Base-by-base conservation (phyloP, 1,139 yeast species). In the Kazachstania sp. region DNA sequence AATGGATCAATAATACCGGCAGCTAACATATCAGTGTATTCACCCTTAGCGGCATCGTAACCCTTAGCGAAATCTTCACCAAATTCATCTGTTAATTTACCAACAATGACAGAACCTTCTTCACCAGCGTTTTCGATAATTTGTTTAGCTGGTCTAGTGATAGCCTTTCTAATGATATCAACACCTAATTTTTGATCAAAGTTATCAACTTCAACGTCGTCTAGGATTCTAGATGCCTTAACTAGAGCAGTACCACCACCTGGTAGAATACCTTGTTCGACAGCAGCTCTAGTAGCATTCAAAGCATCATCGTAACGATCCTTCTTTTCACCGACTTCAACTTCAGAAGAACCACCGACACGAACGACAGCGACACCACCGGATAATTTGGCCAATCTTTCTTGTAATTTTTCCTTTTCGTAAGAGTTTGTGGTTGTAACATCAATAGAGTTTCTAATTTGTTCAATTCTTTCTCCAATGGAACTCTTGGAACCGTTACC, bases 191-290 rank as follows among this genome's bases (percentile, higher is more conserved):
- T 87, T 75, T 92, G 98, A 75, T 92, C 99, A 66, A 92, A 92
- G 82, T 92, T 92, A 49, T 76, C 87, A 51, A 94, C 84, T 72
- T 83, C 78, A 54, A 92, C 83, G 39, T 72, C 78, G 60, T 83
- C 94, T 65, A 92, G 78, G 57, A 85, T 71, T 67, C 83, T 79
- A 49, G 95, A 81, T 41, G 98, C 98, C 80, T 92, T 92, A 64
- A 90, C 81, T 68, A 92, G 79, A 56, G 98, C 98, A 59, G 97
- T 92, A 75, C 99, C 99, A 71, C 98, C 99, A 75, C 99, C 99
- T 68, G 98, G 98, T 61, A 92, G 79, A 66, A 94, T 92, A 75
- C 99, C 99, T 72, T 92, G 98, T 73, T 92, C 95, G 55, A 92
- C 98, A 55, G 99, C 99, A 59, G 99, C 98, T 75, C 98, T 88